Evolutionary conservation across 2,329 filamentous ascomycete genomes (phyloP).

Genomic region (Aspergillus fumigatus): DNA sequence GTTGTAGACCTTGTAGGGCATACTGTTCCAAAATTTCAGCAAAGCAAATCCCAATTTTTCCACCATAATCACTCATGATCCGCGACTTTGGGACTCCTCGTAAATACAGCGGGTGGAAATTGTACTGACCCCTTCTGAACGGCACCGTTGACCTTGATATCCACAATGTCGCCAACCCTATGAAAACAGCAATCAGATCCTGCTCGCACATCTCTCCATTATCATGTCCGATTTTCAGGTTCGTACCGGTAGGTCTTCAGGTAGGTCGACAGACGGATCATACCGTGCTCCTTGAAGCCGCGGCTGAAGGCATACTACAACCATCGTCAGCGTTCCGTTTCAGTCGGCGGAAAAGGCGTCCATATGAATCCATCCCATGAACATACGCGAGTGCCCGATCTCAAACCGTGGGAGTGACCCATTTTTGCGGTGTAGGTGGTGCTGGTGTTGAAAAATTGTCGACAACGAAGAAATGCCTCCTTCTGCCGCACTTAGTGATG

Average conservation of each 20-base stretch:
- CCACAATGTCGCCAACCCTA: slow-evolving; percentile 96
- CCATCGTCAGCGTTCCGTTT: slow-evolving; percentile 27
- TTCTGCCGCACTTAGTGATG: slow-evolving; percentile 22
- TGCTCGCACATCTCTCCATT: slow-evolving; percentile 14
- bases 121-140: slow-evolving; percentile 88
- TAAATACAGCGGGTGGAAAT: slow-evolving; percentile 16
- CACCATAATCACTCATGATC: slow-evolving; percentile 3
- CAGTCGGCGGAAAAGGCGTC: slow-evolving; percentile 4
- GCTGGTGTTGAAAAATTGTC: slow-evolving; percentile 36
- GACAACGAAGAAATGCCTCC: slow-evolving; percentile 30
- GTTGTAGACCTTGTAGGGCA: slow-evolving; percentile 99
- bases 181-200: slow-evolving; percentile 43
- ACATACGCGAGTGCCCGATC: slow-evolving; percentile 78
- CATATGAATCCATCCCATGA: slow-evolving; percentile 10
- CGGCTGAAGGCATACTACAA: slow-evolving; percentile 83
- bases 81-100: slow-evolving; percentile 4
- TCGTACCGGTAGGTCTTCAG: slow-evolving; percentile 82
- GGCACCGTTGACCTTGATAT: slow-evolving; percentile 98
- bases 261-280: slow-evolving; percentile 92
- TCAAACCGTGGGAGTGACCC: slow-evolving; percentile 84
- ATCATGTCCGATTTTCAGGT: slow-evolving; percentile 14
- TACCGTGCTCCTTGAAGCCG: slow-evolving; percentile 91
- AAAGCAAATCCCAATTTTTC: slow-evolving; percentile 14
- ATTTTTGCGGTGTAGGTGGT: slow-evolving; percentile 59
- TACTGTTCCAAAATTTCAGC: slow-evolving; percentile 53